Percentiles rank a stretch among this genome's conserved stretches.
phyloP scores from a whole-genome alignment of 2,329 filamentous ascomycete genomes.

The Hypoxylon sp. region DNA sequence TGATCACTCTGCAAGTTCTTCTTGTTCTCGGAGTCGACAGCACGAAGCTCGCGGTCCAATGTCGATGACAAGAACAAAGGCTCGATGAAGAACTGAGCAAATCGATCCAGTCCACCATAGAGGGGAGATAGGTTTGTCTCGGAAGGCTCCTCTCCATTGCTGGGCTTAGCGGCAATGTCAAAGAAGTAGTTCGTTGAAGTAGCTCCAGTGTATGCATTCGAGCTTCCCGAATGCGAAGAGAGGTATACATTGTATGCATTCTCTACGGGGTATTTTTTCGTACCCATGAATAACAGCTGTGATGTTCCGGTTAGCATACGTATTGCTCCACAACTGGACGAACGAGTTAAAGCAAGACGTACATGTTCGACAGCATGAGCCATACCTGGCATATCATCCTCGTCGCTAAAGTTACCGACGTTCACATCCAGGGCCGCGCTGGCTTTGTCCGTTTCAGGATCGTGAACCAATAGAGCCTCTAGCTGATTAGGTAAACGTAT shows the following conservation, averaged over 20 bases:
- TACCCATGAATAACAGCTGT: slow-evolving; percentile 94
- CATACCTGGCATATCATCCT: slow-evolving; percentile 90
- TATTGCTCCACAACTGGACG: too few relatives aligned
- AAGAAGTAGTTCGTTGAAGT: slow-evolving; percentile 99
- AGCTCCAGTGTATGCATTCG: slow-evolving; percentile 92
- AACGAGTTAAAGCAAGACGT: slow-evolving; percentile 45
- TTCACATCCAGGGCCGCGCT: slow-evolving; percentile 95
- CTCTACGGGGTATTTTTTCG: slow-evolving; percentile 94
- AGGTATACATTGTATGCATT: slow-evolving; percentile 97
- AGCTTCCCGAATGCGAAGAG: slow-evolving; percentile 86
- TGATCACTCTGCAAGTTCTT: slow-evolving; percentile 93
- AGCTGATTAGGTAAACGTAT: slow-evolving; percentile 85
- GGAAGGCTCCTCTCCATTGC: slow-evolving; percentile 64
- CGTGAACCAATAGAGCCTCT: slow-evolving; percentile 91
- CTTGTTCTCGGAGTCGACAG: slow-evolving; percentile 96
- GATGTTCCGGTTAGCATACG: too few relatives aligned
- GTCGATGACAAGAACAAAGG: slow-evolving; percentile 87
- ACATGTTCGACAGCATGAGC: slow-evolving; percentile 95
- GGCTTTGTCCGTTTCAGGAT: slow-evolving; percentile 94
- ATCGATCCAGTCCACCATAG: slow-evolving; percentile 85
- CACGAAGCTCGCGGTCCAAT: slow-evolving; percentile 84
- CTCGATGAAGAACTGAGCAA: slow-evolving; percentile 92
- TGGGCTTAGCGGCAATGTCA: slow-evolving; percentile 84
- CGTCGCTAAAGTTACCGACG: slow-evolving; percentile 94
- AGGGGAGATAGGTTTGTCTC: slow-evolving; percentile 68